These are phyloP conservation scores for Aspergillus homomorphus DNA, from an alignment of 495 filamentous ascomycete genomes.

Conservation along the genomic window DNA sequence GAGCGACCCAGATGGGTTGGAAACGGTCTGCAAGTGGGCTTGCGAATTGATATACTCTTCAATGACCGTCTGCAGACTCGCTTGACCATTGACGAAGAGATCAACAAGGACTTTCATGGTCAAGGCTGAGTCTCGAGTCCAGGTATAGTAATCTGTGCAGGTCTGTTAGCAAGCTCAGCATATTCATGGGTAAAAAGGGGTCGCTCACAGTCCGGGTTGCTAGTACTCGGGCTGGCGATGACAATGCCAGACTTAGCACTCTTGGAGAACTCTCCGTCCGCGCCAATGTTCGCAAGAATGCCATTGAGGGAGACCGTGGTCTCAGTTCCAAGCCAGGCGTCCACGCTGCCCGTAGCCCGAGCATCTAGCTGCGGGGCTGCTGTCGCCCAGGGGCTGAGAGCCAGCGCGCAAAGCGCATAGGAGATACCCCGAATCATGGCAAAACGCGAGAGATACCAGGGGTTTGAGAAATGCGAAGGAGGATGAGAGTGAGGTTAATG, in stretches of 20 bases:
- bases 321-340: slow-evolving; percentile 13
- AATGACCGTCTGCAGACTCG: slow-evolving; percentile 51
- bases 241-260: slow-evolving; percentile 51
- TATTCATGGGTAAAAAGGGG: too few species aligned
- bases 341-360: background rate
- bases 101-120: slow-evolving; percentile 61
- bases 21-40: slow-evolving; percentile 58
- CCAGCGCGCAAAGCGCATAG: background rate
- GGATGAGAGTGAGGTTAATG: background rate
- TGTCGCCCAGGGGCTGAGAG: background rate
- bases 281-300: slow-evolving; percentile 16
- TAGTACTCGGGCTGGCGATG: slow-evolving; percentile 60
- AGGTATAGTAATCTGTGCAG: slow-evolving; percentile 52
- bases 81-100: slow-evolving; percentile 53
- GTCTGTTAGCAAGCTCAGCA: background rate
- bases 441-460: background rate
- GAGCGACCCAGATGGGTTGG: slow-evolving; percentile 57
- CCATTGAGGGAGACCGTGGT: slow-evolving; percentile 8
- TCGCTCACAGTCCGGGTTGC: slow-evolving; percentile 57
- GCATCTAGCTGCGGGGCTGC: background rate
- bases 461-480: background rate
- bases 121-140: slow-evolving; percentile 70
- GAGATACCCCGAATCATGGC: background rate
- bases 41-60: slow-evolving; percentile 55
- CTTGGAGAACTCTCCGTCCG: slow-evolving; percentile 11